Percentiles rank a stretch among this genome's conserved stretches.
These are phyloP conservation scores for Dactylellina cionopaga DNA, from an alignment of 2,329 filamentous ascomycete genomes.

Conservation along the genomic window DNA sequence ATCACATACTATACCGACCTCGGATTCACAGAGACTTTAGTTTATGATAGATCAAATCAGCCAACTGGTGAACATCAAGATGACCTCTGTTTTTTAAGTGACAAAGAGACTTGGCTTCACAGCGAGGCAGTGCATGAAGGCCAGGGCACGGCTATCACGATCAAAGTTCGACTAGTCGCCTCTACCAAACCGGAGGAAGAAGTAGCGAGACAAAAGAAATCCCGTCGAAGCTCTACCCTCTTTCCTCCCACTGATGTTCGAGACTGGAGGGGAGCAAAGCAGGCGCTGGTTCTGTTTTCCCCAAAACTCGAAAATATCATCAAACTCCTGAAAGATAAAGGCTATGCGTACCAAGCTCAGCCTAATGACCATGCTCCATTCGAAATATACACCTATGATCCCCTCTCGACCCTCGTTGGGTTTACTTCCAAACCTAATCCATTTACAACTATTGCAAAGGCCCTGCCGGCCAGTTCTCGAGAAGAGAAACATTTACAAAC, in stretches of 20 bases:
- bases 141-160: constrained; percentile 53
- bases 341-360: constrained; percentile 54
- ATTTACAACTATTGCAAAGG: constrained; percentile 45
- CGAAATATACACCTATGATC: constrained; percentile 57
- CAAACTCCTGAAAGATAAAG: constrained; percentile 52
- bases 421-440: constrained; percentile 57
- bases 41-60: constrained; percentile 55
- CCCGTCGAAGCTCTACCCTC: constrained; percentile 42
- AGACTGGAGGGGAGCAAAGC: constrained; percentile 56
- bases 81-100: constrained; percentile 56
- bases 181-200: constrained; percentile 35
- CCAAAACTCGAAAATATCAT: constrained; percentile 51
- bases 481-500: constrained; percentile 1
- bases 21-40: constrained; percentile 56
- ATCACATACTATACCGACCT: constrained; percentile 57
- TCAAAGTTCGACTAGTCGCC: constrained; percentile 56
- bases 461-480: constrained; percentile 7
- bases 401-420: constrained; percentile 56
- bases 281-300: constrained; percentile 55
- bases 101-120: constrained; percentile 57
- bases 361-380: constrained; percentile 55
- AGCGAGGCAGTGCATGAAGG: constrained; percentile 51
- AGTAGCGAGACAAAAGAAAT: constrained; percentile 2
- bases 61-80: constrained; percentile 51
- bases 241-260: constrained; percentile 49